These are phyloP conservation scores for Rhizophagus clarus DNA, from an alignment of 192 early-diverging fungal species.

Conservation along the genomic window DNA sequence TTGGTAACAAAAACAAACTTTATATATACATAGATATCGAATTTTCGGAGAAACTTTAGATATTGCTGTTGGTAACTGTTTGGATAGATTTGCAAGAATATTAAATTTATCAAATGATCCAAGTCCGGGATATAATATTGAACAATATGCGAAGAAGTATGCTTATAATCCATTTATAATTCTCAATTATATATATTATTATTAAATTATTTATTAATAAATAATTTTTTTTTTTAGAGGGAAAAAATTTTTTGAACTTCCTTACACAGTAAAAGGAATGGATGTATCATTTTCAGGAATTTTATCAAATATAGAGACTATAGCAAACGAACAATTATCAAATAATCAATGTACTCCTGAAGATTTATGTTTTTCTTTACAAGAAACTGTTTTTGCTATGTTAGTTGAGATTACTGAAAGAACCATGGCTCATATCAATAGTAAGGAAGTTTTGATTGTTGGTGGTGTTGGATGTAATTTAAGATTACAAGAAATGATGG, in stretches of 20 bases:
- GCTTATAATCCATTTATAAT: not conserved
- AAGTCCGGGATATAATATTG: conserved; percentile 97
- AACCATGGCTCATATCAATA: conserved; percentile 97
- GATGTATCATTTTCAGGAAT: conserved; percentile 98
- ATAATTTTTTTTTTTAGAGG: conserved; percentile 57
- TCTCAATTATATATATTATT: too few relatives aligned
- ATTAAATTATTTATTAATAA: not conserved
- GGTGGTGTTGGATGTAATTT: conserved; percentile 97
- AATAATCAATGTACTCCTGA: conserved; percentile 65
- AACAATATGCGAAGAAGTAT: conserved; percentile 89
- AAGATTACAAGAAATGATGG: conserved; percentile 98
- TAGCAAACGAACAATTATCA: conserved; percentile 63
- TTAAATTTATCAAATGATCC: conserved; percentile 94
- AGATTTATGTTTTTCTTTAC: conserved; percentile 96
- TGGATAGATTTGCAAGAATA: conserved; percentile 96
- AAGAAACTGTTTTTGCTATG: conserved; percentile 99
- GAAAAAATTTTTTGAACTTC: conserved; percentile 81
- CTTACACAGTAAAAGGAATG: conserved; percentile 99
- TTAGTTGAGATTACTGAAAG: conserved; percentile 98
- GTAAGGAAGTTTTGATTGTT: conserved; percentile 88
- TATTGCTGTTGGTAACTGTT: conserved; percentile 97
- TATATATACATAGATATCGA: conserved; percentile 60
- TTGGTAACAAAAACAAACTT: too few relatives aligned
- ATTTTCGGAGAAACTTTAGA: conserved; percentile 99
- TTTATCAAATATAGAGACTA: conserved; percentile 82